Conservation (phyloP, 1,284 basidiomycete genomes). For the Apiotrichum akiyoshidainum region DNA sequence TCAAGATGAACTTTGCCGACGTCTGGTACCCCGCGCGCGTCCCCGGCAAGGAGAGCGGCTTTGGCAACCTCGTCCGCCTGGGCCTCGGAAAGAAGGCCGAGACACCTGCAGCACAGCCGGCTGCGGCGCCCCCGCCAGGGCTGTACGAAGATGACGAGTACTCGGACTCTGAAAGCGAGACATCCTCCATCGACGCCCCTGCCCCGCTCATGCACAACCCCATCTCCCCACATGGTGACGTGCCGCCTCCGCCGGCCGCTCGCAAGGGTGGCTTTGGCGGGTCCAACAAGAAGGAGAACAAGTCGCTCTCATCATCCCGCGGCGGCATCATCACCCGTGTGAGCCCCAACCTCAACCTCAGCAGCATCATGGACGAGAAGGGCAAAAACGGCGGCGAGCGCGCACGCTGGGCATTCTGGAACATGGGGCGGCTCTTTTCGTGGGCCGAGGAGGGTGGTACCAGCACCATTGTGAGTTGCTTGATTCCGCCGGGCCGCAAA, state of each 20-base stretch:
- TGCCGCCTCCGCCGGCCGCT: constrained; percentile 1
- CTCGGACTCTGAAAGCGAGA: constrained; percentile 15
- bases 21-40: constrained; percentile 43
- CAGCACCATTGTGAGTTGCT: constrained; percentile 6
- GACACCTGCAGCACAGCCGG: constrained; percentile 1
- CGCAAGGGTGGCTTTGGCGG: constrained; percentile 11
- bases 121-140: constrained; percentile 7
- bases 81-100: constrained; percentile 20
- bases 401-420: constrained; percentile 76
- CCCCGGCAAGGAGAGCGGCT: constrained; percentile 27
- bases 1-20: constrained; percentile 38
- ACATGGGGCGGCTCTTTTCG: constrained; percentile 70
- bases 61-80: constrained; percentile 30
- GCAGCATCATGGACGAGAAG: constrained; percentile 61
- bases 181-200: constrained; percentile 5
- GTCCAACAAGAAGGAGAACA: constrained; percentile 10
- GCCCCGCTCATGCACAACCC: constrained; percentile 5
- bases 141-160: constrained; percentile 21
- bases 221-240: constrained; percentile 7
- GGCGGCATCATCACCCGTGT: constrained; percentile 25
- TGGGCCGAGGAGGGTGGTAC: constrained; percentile 71
- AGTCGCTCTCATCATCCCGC: constrained; percentile 12
- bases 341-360: constrained; percentile 55
- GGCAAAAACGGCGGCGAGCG: constrained; percentile 69
- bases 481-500: background rate